Conservation (phyloP, 495 filamentous ascomycete genomes). For the Geopyxis carbonaria region DNA sequence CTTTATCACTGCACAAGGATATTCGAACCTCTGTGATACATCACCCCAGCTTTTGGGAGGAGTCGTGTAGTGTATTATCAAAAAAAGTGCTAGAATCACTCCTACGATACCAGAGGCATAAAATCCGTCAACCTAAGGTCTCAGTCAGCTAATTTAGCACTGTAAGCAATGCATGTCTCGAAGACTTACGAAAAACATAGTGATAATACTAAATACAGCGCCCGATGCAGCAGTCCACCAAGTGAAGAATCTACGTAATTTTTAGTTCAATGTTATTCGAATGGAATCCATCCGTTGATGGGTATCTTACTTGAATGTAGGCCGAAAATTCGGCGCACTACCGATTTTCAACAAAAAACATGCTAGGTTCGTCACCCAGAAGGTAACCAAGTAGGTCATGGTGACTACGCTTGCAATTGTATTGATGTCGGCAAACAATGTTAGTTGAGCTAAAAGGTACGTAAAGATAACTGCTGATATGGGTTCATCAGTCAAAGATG, state of each 20-base stretch:
- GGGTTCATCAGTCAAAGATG: conserved; percentile 57
- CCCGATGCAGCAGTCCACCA: conserved; percentile 67
- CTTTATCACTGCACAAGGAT: neutral
- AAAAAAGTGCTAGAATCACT: conserved; percentile 55
- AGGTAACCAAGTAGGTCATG: conserved; percentile 71
- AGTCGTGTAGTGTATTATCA: conserved; percentile 69
- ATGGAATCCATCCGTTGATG: neutral
- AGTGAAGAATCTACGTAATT: conserved; percentile 43
- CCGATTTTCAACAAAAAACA: conserved; percentile 79
- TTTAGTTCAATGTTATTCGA: neutral
- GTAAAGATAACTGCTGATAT: conserved; percentile 61
- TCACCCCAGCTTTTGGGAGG: conserved; percentile 83
- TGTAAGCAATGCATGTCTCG: no score
- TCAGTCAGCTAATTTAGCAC: neutral
- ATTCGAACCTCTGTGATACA: conserved; percentile 47
- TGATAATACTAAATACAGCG: conserved; percentile 52
- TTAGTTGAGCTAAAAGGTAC: conserved; percentile 57
- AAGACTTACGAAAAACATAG: conserved; percentile 59
- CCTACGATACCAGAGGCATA: conserved; percentile 63
- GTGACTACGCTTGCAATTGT: conserved; percentile 66
- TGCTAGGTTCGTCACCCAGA: conserved; percentile 64
- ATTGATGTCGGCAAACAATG: conserved; percentile 73
- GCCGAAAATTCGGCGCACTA: conserved; percentile 84
- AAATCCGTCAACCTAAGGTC: conserved; percentile 45
- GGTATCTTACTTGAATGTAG: conserved; percentile 46